These are phyloP conservation scores for Aspergillus amoenus DNA, from an alignment of 2,329 filamentous ascomycete genomes.

Conservation along the genomic window DNA sequence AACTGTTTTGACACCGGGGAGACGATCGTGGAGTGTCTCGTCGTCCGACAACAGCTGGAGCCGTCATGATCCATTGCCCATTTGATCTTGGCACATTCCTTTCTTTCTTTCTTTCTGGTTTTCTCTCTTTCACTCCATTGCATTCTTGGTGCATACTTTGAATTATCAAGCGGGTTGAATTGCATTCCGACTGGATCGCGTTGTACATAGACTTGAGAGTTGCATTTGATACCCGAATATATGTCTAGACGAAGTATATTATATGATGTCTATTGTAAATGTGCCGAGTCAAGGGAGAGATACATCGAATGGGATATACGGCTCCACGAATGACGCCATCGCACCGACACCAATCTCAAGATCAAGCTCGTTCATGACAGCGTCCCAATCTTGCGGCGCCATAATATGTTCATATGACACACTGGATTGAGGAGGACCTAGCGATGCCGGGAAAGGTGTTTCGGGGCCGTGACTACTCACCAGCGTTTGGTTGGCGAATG, in stretches of 20 bases:
- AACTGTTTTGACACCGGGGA: not conserved
- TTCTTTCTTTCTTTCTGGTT: no score
- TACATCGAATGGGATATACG: not conserved
- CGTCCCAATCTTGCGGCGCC: not conserved
- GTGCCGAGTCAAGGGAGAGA: not conserved
- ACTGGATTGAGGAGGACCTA: not conserved
- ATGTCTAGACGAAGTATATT: not conserved
- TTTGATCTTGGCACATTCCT: not conserved
- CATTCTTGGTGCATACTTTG: not conserved
- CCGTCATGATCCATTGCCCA: constrained; percentile 1
- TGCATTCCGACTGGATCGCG: not conserved
- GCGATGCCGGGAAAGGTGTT: not conserved
- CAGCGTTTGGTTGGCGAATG: not conserved
- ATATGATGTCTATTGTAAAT: not conserved
- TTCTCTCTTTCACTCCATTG: not conserved
- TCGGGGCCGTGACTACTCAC: not conserved
- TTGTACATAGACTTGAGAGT: not conserved
- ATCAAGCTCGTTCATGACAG: not conserved
- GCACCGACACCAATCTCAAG: not conserved
- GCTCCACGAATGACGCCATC: not conserved
- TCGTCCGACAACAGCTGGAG: not conserved
- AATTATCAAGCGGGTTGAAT: not conserved
- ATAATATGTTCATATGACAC: not conserved
- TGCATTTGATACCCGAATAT: not conserved
- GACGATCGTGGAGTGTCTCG: not conserved